Conservation (phyloP, 75 land plant genomes). For the Selaginella tamariscina region DNA sequence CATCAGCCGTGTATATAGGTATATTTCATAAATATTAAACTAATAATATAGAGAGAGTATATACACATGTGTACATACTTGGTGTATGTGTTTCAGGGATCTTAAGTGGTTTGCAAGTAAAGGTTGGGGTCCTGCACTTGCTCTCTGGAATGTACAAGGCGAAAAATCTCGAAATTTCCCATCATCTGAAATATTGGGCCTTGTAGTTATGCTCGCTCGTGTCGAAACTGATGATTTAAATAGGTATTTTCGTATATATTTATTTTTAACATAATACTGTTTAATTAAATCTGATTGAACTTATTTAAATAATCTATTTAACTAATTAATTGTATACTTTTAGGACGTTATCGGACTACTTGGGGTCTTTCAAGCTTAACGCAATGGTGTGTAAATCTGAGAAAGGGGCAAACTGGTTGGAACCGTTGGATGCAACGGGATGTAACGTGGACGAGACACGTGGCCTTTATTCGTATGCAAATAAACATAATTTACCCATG, state of each 20-base stretch:
- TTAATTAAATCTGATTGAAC: neutral
- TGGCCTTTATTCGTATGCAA: neutral
- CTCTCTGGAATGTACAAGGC: too few relatives aligned
- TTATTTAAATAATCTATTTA: neutral
- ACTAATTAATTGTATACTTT: neutral
- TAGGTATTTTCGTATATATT: constrained; percentile 29
- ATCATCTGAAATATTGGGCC: constrained; percentile 76
- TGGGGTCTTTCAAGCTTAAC: constrained; percentile 69
- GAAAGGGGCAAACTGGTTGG: constrained; percentile 53
- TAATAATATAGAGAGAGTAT: too few relatives aligned
- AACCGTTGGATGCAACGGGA: constrained; percentile 22
- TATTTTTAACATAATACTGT: neutral
- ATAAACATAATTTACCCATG: neutral
- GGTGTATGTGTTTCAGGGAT: too few relatives aligned
- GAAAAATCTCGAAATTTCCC: too few relatives aligned
- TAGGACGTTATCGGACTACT: constrained; percentile 67
- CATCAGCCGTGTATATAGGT: too few relatives aligned
- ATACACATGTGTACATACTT: too few relatives aligned
- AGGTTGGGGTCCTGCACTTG: too few relatives aligned
- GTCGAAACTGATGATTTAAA: constrained; percentile 53
- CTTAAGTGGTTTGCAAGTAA: too few relatives aligned
- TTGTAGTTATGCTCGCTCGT: constrained; percentile 61
- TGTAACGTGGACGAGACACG: neutral
- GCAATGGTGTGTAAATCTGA: constrained; percentile 70
- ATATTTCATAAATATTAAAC: too few relatives aligned